Evolutionary conservation across 768 basidiomycete species (phyloP), one percentile per base, ranked within the genome.

Genomic region (Leccinum rimulosum): DNA sequence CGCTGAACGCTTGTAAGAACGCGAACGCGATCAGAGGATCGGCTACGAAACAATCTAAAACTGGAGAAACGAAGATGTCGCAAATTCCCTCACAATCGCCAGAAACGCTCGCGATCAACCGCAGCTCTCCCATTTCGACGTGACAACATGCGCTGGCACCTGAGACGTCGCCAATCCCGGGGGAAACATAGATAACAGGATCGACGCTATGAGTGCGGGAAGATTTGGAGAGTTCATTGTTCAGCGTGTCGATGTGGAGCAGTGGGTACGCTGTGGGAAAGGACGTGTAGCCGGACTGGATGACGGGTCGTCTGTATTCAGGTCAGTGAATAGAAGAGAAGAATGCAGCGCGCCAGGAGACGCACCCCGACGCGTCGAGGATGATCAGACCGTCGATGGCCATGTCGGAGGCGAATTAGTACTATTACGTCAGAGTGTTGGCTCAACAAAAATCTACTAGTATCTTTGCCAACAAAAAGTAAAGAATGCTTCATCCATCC

Each of bases 11-110:
- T 68, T 91, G 85, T 30, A 97, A 72, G 70, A 96, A 97, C 1
- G 93, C 82, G 69, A 98, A 95, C 9, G 89, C 94, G 58, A 93
- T 87, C 36, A 95, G 74, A 1, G 95, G 95, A 69, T 97, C 95
- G 68, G 87, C 95, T 96, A 64, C 36, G 19, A 54, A 25, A 27
- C 47, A 28, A 33, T 33, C 31, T 22, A 2, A 43, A 43, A 43
- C 10, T 3, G 40, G 31, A 30, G n/a, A 45, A n/a, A 38, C 27
- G 47, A 25, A 10, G 3, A 17, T 6, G 15, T 47, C 3, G 36
- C 2, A 33, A 17, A 25, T n/a, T 5, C 40, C 33, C 50, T 70
- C 69, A 95, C 95, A 83, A 71, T 95, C 91, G 27, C 86, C 88
- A 65, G 89, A 91, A 48, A 96, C 80, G 22, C 92, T 91, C 65